Conservation (phyloP, 176 grass and related monocot genomes). For the Hsuehochloa calcarea region DNA sequence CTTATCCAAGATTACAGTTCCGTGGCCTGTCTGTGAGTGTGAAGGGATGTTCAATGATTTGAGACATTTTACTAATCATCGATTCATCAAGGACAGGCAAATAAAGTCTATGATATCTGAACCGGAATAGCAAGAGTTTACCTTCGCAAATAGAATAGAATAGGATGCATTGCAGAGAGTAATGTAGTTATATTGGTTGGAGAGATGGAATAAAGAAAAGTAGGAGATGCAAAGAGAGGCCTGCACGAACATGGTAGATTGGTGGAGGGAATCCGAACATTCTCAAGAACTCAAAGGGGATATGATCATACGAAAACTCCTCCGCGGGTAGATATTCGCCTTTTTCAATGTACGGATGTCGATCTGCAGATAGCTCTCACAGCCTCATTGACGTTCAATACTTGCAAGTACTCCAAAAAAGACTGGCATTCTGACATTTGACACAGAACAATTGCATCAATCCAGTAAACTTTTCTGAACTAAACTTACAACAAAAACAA, state of each 20-base stretch:
- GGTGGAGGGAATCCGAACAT: conserved; percentile 44
- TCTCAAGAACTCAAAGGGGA: conserved; percentile 36
- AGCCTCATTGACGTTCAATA: background rate
- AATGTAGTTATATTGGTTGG: conserved; percentile 1
- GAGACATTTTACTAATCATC: conserved; percentile 46
- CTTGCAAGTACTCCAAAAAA: background rate
- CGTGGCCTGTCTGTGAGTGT: conserved; percentile 27
- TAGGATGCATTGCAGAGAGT: background rate
- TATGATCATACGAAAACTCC: background rate
- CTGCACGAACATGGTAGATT: conserved; percentile 46
- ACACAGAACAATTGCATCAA: background rate
- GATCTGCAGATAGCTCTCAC: conserved; percentile 4
- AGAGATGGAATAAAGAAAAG: conserved; percentile 45
- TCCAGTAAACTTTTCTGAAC: background rate
- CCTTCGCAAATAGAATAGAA: conserved; percentile 14
- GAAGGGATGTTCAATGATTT: conserved; percentile 40
- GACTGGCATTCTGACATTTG: conserved; percentile 1
- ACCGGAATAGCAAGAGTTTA: conserved; percentile 38
- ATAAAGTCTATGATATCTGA: conserved; percentile 37
- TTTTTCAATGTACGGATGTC: conserved; percentile 16
- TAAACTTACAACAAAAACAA: background rate
- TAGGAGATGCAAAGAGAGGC: conserved; percentile 29
- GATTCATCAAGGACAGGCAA: conserved; percentile 28
- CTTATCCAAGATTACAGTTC: conserved; percentile 43
- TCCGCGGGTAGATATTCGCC: background rate